These are phyloP conservation scores for Thraustochytrium striatum DNA, from an alignment of 352 stramenopile genomes.

Conservation along the genomic window DNA sequence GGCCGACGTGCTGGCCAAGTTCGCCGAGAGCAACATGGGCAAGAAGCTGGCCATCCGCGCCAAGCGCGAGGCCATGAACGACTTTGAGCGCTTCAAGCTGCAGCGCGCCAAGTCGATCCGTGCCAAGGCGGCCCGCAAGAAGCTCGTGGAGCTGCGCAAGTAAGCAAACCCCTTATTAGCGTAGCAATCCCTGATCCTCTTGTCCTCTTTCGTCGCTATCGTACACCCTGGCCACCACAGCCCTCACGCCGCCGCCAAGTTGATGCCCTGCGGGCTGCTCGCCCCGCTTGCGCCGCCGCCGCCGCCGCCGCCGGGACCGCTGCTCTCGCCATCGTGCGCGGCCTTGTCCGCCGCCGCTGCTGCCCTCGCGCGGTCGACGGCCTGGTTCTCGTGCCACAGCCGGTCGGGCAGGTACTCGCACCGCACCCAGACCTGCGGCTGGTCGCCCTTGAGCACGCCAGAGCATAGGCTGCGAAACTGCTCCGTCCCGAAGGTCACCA, in stretches of 20 bases:
- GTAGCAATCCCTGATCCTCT: not conserved
- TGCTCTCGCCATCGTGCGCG: no score
- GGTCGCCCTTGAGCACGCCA: slow-evolving; percentile 33
- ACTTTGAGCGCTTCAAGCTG: slow-evolving; percentile 99
- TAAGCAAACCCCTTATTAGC: no score
- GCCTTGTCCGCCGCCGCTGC: no score
- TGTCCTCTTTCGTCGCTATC: not conserved
- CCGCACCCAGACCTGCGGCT: slow-evolving; percentile 38
- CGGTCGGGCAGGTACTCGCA: slow-evolving; percentile 27
- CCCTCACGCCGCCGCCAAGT: no score
- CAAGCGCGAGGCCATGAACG: slow-evolving; percentile 83
- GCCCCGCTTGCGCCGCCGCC: no score
- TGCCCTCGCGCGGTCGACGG: no score
- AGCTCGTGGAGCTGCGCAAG: slow-evolving; percentile 28
- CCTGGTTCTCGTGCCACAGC: not conserved
- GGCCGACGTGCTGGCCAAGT: slow-evolving; percentile 85
- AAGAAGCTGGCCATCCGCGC: slow-evolving; percentile 97
- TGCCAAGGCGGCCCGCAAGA: slow-evolving; percentile 34
- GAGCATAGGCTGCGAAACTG: slow-evolving; percentile 20
- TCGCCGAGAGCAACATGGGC: slow-evolving; percentile 88
- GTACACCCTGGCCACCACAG: no score
- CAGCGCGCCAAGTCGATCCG: slow-evolving; percentile 92
- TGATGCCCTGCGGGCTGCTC: no score
- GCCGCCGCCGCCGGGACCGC: no score
- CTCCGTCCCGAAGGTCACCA: slow-evolving; percentile 12